Evolutionary conservation across 108 stramenopile genomes (phyloP).

Genomic region (Stephanodiscus minutulus): DNA sequence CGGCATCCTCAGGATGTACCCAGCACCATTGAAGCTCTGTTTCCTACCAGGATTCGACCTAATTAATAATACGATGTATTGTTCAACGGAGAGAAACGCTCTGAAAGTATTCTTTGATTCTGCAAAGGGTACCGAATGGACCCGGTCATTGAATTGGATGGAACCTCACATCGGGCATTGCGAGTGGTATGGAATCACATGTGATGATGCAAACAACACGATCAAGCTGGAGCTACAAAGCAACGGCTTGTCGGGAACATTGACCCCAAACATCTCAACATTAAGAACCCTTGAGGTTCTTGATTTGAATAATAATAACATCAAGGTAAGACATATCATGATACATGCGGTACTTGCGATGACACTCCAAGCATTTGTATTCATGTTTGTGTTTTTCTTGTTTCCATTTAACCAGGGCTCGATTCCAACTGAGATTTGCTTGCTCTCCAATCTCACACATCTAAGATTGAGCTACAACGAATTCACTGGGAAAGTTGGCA

Average conservation of each 20-base stretch:
- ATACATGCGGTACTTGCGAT: not conserved
- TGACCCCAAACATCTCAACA: conserved; percentile 52
- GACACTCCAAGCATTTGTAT: not conserved
- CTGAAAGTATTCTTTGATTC: conserved; percentile 21
- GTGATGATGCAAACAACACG: not conserved
- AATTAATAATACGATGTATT: conserved; percentile 3
- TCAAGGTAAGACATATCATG: not conserved
- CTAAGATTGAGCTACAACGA: conserved; percentile 57
- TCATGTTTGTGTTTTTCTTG: not conserved
- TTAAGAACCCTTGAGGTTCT: conserved; percentile 51
- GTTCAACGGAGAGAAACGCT: conserved; percentile 27
- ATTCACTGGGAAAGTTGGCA: conserved; percentile 40
- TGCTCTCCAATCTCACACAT: conserved; percentile 44
- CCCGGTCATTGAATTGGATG: conserved; percentile 7
- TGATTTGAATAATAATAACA: conserved; percentile 55
- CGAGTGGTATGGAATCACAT: conserved; percentile 17
- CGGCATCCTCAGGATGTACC: not conserved
- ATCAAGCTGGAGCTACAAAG: conserved; percentile 10
- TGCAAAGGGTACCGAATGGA: conserved; percentile 31
- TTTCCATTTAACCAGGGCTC: conserved; percentile 48
- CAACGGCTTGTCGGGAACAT: conserved; percentile 47
- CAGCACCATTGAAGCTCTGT: conserved; percentile 4
- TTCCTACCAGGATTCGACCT: conserved; percentile 13
- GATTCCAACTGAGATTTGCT: conserved; percentile 58
- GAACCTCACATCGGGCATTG: conserved; percentile 9